Percentiles rank a stretch among this genome's conserved stretches.
Evolutionary conservation across 108 stramenopile genomes (phyloP).

Genomic region (Nitzschia sp.): DNA sequence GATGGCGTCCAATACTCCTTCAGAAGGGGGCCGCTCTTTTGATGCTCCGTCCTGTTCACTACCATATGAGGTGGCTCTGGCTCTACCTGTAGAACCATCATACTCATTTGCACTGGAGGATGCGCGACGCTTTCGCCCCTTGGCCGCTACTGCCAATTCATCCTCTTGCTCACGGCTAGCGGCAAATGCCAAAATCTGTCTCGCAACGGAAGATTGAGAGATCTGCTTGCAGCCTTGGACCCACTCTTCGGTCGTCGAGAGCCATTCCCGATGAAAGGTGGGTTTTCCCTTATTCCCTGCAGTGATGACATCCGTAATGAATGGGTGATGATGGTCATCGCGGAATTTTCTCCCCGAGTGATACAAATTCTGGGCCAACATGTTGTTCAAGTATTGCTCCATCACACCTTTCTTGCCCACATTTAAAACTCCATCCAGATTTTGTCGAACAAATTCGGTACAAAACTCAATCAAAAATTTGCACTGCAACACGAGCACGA

Average conservation of each 20-base stretch:
- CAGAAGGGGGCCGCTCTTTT: background rate
- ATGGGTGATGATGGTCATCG: conserved; percentile 67
- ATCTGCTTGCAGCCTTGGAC: conserved; percentile 15
- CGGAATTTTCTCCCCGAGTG: conserved; percentile 8
- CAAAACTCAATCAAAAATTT: conserved; percentile 54
- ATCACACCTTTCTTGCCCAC: conserved; percentile 57
- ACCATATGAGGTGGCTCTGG: background rate
- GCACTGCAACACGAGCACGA: conserved; percentile 9
- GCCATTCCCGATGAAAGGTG: conserved; percentile 26
- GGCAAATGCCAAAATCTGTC: background rate
- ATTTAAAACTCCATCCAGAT: conserved; percentile 82
- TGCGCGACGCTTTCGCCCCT: background rate
- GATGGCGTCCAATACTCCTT: conserved; percentile 24
- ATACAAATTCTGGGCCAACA: conserved; percentile 30
- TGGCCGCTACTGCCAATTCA: background rate
- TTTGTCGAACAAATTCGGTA: conserved; percentile 59
- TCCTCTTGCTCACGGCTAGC: conserved; percentile 15
- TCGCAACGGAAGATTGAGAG: background rate
- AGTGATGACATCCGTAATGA: conserved; percentile 34
- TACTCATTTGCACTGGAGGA: background rate
- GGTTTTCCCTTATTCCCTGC: conserved; percentile 26
- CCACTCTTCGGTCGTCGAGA: conserved; percentile 34
- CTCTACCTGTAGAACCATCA: background rate
- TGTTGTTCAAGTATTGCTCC: conserved; percentile 54
- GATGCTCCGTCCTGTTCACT: background rate